phyloP scores from a whole-genome alignment of 306 rosid species.

The Oxytropis ochrocephala region DNA sequence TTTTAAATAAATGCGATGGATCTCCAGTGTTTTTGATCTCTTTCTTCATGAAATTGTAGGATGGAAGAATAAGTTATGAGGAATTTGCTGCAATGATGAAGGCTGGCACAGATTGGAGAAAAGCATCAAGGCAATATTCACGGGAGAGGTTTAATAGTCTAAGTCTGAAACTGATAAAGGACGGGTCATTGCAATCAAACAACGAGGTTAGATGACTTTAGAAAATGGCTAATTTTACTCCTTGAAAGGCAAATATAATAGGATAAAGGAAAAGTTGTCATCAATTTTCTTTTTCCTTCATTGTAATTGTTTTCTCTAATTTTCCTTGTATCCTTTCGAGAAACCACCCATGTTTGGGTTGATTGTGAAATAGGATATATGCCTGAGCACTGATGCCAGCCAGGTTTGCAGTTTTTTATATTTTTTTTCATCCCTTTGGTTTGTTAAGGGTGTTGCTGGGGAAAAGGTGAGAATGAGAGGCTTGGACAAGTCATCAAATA shows the following conservation, averaged over 20 bases:
- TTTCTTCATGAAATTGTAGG: conserved; percentile 37
- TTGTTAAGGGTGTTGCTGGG: conserved; percentile 19
- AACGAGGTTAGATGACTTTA: conserved; percentile 26
- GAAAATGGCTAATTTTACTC: not conserved
- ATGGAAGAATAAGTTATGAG: conserved; percentile 79
- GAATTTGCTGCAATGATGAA: conserved; percentile 93
- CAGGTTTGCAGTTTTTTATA: conserved; percentile 5
- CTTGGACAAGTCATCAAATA: not conserved
- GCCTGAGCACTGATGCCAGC: conserved; percentile 17
- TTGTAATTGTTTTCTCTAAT: conserved; percentile 16
- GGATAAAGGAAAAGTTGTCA: conserved; percentile 13
- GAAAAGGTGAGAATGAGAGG: conserved; percentile 16
- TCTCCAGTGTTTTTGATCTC: not conserved
- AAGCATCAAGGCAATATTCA: conserved; percentile 91
- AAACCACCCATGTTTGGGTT: conserved; percentile 11
- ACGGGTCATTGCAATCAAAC: conserved; percentile 50
- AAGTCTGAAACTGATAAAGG: conserved; percentile 58
- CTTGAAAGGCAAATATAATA: conserved; percentile 22
- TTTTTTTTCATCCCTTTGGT: conserved; percentile 6
- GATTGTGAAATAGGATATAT: conserved; percentile 23
- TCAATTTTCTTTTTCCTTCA: conserved; percentile 7
- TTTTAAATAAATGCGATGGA: not conserved
- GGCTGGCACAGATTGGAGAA: conserved; percentile 95
- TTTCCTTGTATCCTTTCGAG: conserved; percentile 3
- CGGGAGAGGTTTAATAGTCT: conserved; percentile 79